These are phyloP conservation scores for Phytophthora podocarpi DNA, from an alignment of 352 stramenopile species.

Conservation along the genomic window DNA sequence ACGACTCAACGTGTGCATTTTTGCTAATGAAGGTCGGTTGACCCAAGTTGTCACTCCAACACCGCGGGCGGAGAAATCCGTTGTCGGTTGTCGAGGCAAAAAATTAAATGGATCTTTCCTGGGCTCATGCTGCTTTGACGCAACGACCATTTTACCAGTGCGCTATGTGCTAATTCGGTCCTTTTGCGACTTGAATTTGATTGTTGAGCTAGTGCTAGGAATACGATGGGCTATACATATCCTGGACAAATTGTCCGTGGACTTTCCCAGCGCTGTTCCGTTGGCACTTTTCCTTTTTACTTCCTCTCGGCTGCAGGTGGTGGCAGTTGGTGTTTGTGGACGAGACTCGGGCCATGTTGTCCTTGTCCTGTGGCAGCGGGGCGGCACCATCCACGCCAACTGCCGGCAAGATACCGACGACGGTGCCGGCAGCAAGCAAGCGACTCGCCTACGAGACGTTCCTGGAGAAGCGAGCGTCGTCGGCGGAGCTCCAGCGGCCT, in stretches of 20 bases:
- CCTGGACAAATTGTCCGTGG: background rate
- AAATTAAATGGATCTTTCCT: slow-evolving; percentile 25
- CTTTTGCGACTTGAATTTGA: background rate
- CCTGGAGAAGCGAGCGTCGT: slow-evolving; percentile 26
- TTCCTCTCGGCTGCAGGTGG: slow-evolving; percentile 3
- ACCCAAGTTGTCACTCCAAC: too few species aligned
- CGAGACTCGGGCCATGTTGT: slow-evolving; percentile 24
- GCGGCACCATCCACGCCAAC: slow-evolving; percentile 26
- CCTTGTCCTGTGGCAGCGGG: slow-evolving; percentile 28
- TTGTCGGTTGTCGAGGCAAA: slow-evolving; percentile 8
- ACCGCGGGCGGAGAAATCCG: slow-evolving; percentile 2
- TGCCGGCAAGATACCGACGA: slow-evolving; percentile 5
- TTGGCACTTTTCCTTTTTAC: slow-evolving; percentile 21
- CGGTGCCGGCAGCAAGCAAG: slow-evolving; percentile 3
- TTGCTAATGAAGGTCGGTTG: slow-evolving; percentile 6
- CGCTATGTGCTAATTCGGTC: slow-evolving; percentile 25
- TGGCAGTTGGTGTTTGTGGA: background rate
- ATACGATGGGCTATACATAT: slow-evolving; percentile 15
- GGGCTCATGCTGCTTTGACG: background rate
- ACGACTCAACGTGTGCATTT: too few species aligned
- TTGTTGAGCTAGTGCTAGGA: background rate
- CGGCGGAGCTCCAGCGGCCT: slow-evolving; percentile 1
- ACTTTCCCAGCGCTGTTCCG: slow-evolving; percentile 19
- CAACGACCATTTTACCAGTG: slow-evolving; percentile 13
- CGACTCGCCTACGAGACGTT: slow-evolving; percentile 43